Base-by-base conservation (phyloP, 23 red algal species). In the Pyropia yezoensis region DNA sequence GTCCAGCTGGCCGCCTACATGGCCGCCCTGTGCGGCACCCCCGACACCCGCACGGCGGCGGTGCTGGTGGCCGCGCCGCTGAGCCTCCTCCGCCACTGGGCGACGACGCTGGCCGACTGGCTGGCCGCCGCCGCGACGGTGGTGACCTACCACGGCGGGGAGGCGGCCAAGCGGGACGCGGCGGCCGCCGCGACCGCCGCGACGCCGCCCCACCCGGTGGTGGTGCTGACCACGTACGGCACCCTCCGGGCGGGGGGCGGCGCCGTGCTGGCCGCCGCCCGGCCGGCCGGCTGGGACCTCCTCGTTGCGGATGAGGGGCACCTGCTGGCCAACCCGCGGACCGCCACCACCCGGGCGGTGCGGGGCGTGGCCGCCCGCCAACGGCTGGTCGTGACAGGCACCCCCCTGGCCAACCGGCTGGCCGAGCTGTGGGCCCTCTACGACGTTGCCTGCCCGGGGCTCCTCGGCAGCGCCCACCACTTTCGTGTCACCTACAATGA, bases 271-370 rank as follows among this genome's bases (percentile, higher is more conserved):
- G 66, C 63, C 14, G 72, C 86, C 26, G 54, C 86, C 50, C 50
- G 39, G 2, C 39, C 56, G 17, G 58, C 86, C 21, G 49, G 82
- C 50, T 95, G 90, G 90, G 75, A 80, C 34, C 70, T 95, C 62
- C 52, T 95, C 33, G 67, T 80, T 18, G 74, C 86, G 15, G 90
- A 95, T 64, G 90, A 95, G 71, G 90, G 80, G 16, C 90, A 95
- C 66, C 81, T 80, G 50, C 64, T 95, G 49, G 86, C 86, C 69
- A 95, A 95, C 76, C 71, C 86, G 73, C 66, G 62, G 18, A 88
- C 74, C 76, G 75, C 80, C 27, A 26, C 86, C 28, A 65, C 78
- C 53, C 51, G 18, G 9, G 61, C 90, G 17, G 30, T 95, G 51
- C 61, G 59, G 21, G 76, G 47, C 53, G 12, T 95, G 18, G 47